Conservation (phyloP, 2,329 filamentous ascomycete genomes). For the Hypoxylon sp. region DNA sequence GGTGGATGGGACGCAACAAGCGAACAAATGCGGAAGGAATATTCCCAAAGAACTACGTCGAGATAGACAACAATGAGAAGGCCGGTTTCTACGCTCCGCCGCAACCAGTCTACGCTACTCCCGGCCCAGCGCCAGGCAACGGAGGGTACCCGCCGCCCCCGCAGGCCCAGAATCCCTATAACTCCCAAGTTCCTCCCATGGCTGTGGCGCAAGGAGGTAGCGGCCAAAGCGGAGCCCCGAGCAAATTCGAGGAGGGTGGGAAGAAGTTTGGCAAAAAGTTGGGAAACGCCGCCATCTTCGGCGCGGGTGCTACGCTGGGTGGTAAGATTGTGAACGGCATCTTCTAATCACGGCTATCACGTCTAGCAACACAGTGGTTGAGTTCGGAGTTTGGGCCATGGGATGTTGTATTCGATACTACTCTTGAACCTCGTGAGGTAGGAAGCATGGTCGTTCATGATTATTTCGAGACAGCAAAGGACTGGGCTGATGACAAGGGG, state of each 20-base stretch:
- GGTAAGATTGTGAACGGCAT: constrained; percentile 91
- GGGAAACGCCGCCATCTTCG: constrained; percentile 86
- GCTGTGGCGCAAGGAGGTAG: constrained; percentile 74
- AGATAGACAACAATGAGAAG: constrained; percentile 70
- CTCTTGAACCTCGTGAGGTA: not conserved
- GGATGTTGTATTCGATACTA: constrained; percentile 7
- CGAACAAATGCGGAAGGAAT: constrained; percentile 89
- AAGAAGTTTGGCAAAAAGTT: constrained; percentile 98
- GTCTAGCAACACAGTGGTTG: too few relatives aligned
- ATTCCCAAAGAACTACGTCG: constrained; percentile 92
- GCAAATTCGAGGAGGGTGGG: constrained; percentile 79
- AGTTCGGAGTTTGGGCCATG: not conserved
- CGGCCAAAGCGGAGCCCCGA: constrained; percentile 54
- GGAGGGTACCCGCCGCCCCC: constrained; percentile 58
- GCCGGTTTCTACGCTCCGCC: constrained; percentile 51
- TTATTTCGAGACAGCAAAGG: not conserved
- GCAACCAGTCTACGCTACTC: constrained; percentile 48
- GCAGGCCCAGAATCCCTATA: constrained; percentile 71
- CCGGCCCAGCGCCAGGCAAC: constrained; percentile 46
- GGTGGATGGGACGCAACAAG: constrained; percentile 92
- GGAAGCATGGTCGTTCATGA: not conserved
- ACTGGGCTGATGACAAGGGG: not conserved
- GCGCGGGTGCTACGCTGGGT: constrained; percentile 91
- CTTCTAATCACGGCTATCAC: constrained; percentile 73
- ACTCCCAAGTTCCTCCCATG: constrained; percentile 78